Base-by-base conservation (phyloP, 2,329 filamentous ascomycete genomes). In the Pseudogymnoascus sp. region DNA sequence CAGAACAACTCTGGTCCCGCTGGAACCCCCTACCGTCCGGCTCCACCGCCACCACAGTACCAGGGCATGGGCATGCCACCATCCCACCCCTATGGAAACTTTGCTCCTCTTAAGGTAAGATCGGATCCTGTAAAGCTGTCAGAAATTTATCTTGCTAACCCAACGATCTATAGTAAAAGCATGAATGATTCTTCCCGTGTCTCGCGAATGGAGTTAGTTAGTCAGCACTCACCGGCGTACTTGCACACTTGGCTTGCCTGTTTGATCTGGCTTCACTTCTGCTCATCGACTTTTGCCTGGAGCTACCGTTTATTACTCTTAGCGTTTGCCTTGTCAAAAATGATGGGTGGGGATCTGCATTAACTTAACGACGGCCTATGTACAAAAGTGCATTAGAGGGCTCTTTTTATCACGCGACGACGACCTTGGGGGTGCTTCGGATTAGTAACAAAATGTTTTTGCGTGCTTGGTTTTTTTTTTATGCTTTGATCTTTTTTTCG, bases 1-100 rank as follows among this genome's bases (percentile, higher is more conserved):
- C 94, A 99, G 83, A 99, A 97, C 86, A 99, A 99, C 83, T 97
- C 93, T 66, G 94, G 94, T 64, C 87, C 87, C 62, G 94, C 96
- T 65, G 94, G 94, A 69, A 97, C 94, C 69, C 94, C 94, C 64
- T 97, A 99, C 79, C 90, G 94, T 67, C 94, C 94, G 66, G 94
- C 94, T 60, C 94, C 94, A 65, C 87, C 88, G 47, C 88, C 87
- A 70, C 87, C 87, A 38, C 86, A 89, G 73, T 90, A 87, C 75
- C 86, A 85, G 63, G 82, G 82, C 66, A 88, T 88, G 84, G 72
- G 71, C 25, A 73, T 73, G 69, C 71, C 72, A 63, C 71, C 71
- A 37, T 63, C 67, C 31, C 69, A 74, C 56, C 70, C 70, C 47
- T 74, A 73, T 65, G 71, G 70, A n/a, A 67, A 70, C 56, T 73